Evolutionary conservation across 495 filamentous ascomycete species (phyloP).

Genomic region (Xylaria venustula): DNA sequence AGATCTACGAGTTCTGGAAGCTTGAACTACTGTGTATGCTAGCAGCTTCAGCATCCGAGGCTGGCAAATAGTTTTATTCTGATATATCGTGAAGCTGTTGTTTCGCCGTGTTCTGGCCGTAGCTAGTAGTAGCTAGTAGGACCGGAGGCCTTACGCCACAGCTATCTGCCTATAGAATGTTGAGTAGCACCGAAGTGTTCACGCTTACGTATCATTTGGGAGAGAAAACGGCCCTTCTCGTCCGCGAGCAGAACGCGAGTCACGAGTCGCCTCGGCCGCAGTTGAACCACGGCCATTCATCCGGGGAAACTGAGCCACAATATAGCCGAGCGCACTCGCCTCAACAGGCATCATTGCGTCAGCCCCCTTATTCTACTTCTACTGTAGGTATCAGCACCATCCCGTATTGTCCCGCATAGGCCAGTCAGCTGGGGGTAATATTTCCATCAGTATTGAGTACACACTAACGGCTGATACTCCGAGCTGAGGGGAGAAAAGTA

Average conservation of each 20-base stretch:
- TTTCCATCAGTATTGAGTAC: too few species aligned
- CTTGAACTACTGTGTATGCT: background rate
- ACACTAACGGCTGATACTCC: background rate
- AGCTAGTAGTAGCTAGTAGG: background rate
- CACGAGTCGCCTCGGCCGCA: background rate
- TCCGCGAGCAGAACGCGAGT: background rate
- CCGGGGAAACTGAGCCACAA: conserved; percentile 6
- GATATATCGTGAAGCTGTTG: background rate
- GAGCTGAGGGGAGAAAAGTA: background rate
- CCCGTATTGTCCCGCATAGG: background rate
- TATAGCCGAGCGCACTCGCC: conserved; percentile 6
- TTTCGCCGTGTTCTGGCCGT: background rate
- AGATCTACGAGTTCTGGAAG: conserved; percentile 9
- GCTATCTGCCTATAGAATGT: background rate
- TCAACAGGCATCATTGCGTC: background rate
- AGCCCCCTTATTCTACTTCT: conserved; percentile 2
- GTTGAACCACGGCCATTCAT: background rate
- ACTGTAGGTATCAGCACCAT: background rate
- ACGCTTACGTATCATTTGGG: too few species aligned
- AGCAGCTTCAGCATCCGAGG: background rate
- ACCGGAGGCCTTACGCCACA: background rate
- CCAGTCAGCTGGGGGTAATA: background rate
- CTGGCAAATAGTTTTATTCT: background rate
- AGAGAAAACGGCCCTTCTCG: conserved; percentile 1
- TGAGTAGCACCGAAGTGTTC: background rate